phyloP scores from a whole-genome alignment of 2,329 filamentous ascomycete genomes.

The Orbilia javanica region DNA sequence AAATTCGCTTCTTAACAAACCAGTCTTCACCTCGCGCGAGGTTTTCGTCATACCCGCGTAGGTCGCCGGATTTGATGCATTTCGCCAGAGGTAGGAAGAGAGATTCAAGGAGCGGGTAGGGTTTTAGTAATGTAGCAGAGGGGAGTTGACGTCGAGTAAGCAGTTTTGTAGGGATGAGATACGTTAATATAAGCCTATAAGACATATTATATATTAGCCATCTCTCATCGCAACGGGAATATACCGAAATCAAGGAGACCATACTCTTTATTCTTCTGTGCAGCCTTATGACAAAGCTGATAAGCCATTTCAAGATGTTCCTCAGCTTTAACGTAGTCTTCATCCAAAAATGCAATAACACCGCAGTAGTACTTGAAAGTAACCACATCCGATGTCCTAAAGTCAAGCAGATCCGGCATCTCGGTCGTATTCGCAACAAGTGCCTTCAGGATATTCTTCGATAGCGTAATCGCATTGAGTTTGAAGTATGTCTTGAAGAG shows the following conservation, averaged over 20 bases:
- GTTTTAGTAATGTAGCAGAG: conserved; percentile 76
- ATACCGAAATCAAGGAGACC: conserved; percentile 61
- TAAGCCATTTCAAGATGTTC: conserved; percentile 83
- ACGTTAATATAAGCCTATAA: conserved; percentile 85
- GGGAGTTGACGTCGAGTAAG: conserved; percentile 89
- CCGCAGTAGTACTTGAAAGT: conserved; percentile 98
- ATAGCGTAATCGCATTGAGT: conserved; percentile 88
- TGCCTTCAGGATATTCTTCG: conserved; percentile 87
- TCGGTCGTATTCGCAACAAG: conserved; percentile 82
- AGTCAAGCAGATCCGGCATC: conserved; percentile 81
- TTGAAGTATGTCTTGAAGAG: conserved; percentile 99
- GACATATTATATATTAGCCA: conserved; percentile 38
- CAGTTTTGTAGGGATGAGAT: conserved; percentile 92
- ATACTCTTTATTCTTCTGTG: conserved; percentile 83
- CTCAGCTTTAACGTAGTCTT: conserved; percentile 89
- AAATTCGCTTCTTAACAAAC: conserved; percentile 92
- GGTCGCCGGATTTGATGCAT: conserved; percentile 85
- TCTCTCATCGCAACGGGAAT: background rate
- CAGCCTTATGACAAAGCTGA: conserved; percentile 80
- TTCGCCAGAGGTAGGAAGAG: conserved; percentile 82
- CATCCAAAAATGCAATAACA: conserved; percentile 91
- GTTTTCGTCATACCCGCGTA: conserved; percentile 85
- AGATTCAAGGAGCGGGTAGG: conserved; percentile 79
- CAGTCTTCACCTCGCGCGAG: conserved; percentile 86
- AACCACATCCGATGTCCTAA: conserved; percentile 89